Evolutionary conservation across 2,329 filamentous ascomycete species (phyloP), one percentile per base, ranked within the genome.

Genomic region (Sclerotinia glacialis): DNA sequence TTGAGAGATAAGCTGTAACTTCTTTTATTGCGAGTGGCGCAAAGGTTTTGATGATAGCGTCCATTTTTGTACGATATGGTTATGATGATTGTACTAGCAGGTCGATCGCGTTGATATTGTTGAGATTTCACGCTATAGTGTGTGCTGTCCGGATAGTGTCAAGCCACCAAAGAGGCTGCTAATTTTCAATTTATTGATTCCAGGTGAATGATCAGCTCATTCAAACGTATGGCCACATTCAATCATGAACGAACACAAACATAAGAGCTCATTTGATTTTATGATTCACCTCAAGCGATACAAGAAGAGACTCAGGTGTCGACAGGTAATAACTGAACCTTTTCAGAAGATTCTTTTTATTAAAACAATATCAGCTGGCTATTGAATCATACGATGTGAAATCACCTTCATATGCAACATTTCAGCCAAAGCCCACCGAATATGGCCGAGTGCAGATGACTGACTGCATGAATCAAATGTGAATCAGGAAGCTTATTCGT

Each of bases 1-100:
- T 65, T 18, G 59, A 61, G 26, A 68, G 50, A 42, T 70, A 71
- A 21, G 67, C 67, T 5, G 64, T 67, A 6, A 54, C 66, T 64
- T 67, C 42, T 40, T 61, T 44, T 44, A 68, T 65, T 2, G 53
- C 64, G 12, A 69, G 37, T 6, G 68, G 68, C 5, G 63, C 68
- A n/a, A 69, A 52, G 14, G 54, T 64, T 61, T 54, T 64, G 54
- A 68, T 55, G 12, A 69, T 59, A 31, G 67, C 54, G 5, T 64
- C 52, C 62, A 64, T 64, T 21, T 56, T 47, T 7, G n/a, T 37
- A 21, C 9, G 26, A 59, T 47, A 37, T 60, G 28, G 2, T 18
- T n/a, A 7, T 49, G 21, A 14, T 1, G 6, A 34, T 34, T 47
- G 1, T 49, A 37, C 1, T 23, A 7, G 8, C 37, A 21, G 26